Evolutionary conservation across 768 basidiomycete genomes (phyloP), one percentile per base, ranked within the genome.

Genomic region (Pulveroboletus sp.): DNA sequence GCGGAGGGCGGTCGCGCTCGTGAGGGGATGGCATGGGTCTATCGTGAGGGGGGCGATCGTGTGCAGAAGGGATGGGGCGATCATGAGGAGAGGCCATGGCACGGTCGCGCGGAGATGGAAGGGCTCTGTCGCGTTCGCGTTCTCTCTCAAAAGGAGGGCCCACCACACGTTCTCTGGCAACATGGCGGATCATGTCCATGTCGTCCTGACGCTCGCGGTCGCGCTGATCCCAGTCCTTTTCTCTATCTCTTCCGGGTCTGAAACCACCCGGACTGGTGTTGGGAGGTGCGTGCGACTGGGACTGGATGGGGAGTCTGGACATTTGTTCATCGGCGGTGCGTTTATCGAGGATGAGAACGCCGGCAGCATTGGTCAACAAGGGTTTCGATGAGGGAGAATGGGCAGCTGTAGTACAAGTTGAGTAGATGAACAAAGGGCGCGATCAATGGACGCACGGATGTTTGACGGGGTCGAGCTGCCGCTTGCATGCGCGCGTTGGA

Each of bases 281-380:
- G 17, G 57, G 57, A 43, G 60, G 62, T 32, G 50, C 34, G 14
- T 66, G 63, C 6, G 45, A 27, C 24, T 43, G 58, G 0, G 53
- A 33, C 39, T 64, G 62, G 1, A 49, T 24, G n/a, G 60, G 10
- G 1, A 56, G 50, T 46, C 64, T 61, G 2, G 61, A 50, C 51
- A 66, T 61, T 19, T 64, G 63, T 19, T 65, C 63, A 20, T 65
- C 63, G 8, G 57, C 64, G 6, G 64, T 67, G 29, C 61, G 66
- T 29, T 66, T 54, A 41, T 66, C 66, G 40, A 66, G 64, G 40
- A 65, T 54, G 49, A 65, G 63, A 24, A 56, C 51, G 27, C 63
- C 63, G 0, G 55, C 49, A 5, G 64, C n/a, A 6, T 57, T 68
- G 5, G 56, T 60, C 57, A 60, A 25, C 46, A 66, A 51, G 6